phyloP scores from a whole-genome alignment of 257 asterid species.

The Sherardia arvensis region DNA sequence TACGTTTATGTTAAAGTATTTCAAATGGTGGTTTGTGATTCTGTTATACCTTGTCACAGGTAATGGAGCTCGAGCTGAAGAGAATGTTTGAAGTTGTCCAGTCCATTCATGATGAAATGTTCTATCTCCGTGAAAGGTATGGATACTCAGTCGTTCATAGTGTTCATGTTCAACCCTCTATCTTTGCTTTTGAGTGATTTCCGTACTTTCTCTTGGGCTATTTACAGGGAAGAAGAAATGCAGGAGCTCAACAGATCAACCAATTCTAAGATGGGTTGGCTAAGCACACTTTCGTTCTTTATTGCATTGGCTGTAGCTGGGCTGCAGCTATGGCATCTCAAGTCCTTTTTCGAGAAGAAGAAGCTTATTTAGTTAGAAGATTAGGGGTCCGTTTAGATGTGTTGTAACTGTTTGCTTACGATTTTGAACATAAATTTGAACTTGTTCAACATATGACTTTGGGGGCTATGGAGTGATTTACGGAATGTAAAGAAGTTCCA shows the following conservation, averaged over 20 bases:
- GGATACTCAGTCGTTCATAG: slow-evolving; percentile 4
- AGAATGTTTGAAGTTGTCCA: slow-evolving; percentile 57
- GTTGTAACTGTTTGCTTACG: slow-evolving; percentile 8
- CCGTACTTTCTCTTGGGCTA: neutral
- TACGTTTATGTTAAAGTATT: neutral
- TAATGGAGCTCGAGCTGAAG: slow-evolving; percentile 75
- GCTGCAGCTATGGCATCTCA: slow-evolving; percentile 75
- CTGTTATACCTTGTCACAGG: slow-evolving; percentile 23
- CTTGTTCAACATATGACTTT: neutral
- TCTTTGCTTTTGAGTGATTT: neutral
- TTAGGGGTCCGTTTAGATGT: neutral
- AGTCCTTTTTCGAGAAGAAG: slow-evolving; percentile 76
- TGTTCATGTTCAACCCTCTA: neutral
- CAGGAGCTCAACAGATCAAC: slow-evolving; percentile 63
- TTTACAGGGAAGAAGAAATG: slow-evolving; percentile 77
- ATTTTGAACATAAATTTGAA: slow-evolving; percentile 8
- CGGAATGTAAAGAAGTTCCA: neutral
- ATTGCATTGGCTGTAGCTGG: slow-evolving; percentile 59
- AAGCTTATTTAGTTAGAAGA: slow-evolving; percentile 49
- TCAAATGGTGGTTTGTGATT: slow-evolving; percentile 7
- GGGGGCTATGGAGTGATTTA: neutral
- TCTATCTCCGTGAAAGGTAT: slow-evolving; percentile 72
- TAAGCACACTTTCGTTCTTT: slow-evolving; percentile 48
- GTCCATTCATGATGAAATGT: slow-evolving; percentile 77
- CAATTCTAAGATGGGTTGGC: slow-evolving; percentile 63